Conservation (phyloP, 1,284 basidiomycete species). For the Cystobasidium sp. region DNA sequence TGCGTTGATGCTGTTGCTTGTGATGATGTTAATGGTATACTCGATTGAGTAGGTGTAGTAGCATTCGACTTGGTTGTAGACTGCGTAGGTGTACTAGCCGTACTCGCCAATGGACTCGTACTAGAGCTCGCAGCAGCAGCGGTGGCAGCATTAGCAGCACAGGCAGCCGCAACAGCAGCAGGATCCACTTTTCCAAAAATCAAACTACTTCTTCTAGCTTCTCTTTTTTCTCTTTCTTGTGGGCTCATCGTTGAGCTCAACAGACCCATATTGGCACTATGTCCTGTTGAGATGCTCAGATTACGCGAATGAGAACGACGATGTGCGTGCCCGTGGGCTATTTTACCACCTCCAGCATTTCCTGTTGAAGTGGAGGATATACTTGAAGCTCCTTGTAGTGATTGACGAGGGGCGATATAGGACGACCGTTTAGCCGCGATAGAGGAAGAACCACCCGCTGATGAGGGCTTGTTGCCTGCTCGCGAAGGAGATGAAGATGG, state of each 20-base stretch:
- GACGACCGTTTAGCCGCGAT: slow-evolving; percentile 9
- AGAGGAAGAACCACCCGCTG: slow-evolving; percentile 8
- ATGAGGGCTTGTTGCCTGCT: background rate
- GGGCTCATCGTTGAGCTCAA: background rate
- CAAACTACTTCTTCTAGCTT: slow-evolving; percentile 6
- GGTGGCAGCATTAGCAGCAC: background rate
- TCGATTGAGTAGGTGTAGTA: slow-evolving; percentile 6
- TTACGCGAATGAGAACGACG: slow-evolving; percentile 18
- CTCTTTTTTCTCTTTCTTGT: slow-evolving; percentile 9
- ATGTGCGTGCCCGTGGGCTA: slow-evolving; percentile 22
- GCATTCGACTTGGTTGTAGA: background rate
- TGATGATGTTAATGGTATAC: background rate
- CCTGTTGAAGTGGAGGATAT: background rate
- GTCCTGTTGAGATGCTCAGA: slow-evolving; percentile 2
- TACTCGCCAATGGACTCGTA: background rate
- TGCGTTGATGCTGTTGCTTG: slow-evolving; percentile 2
- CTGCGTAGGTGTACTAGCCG: background rate
- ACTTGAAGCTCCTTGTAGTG: background rate
- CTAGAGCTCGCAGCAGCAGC: background rate
- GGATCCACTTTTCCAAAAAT: slow-evolving; percentile 15
- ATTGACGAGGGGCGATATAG: background rate
- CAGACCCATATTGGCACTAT: too few species aligned
- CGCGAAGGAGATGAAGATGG: slow-evolving; percentile 4
- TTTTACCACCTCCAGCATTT: slow-evolving; percentile 11
- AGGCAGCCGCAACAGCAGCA: slow-evolving; percentile 17